Percentiles rank a stretch among this genome's conserved stretches.
phyloP scores from a whole-genome alignment of 2,329 filamentous ascomycete species.

The Fusarium sp. region DNA sequence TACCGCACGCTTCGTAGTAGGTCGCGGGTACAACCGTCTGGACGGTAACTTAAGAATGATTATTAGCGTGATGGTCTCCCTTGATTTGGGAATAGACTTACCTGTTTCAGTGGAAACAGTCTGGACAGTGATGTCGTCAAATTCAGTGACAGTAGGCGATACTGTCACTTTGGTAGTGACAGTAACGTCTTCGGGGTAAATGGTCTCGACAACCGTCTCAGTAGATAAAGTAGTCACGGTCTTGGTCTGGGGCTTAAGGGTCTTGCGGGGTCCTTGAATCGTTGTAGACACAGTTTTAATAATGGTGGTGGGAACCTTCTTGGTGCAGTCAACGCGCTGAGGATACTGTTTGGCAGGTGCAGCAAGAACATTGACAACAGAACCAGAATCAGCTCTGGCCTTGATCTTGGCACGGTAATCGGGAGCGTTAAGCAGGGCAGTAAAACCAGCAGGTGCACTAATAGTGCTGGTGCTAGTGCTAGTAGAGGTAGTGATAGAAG shows the following conservation, averaged over 20 bases:
- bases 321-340: neutral
- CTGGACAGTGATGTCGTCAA: neutral
- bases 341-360: neutral
- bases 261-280: neutral
- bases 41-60: neutral
- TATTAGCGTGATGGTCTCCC: neutral
- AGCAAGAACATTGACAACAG: neutral
- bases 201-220: neutral
- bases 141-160: neutral
- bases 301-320: neutral
- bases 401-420: neutral
- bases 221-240: neutral
- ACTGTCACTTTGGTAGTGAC: neutral
- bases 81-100: rapidly evolving
- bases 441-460: neutral
- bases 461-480: neutral
- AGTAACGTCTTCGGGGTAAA: neutral
- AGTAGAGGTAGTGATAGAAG: neutral
- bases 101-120: neutral
- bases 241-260: neutral
- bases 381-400: neutral
- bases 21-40: neutral
- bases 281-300: neutral
- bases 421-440: neutral
- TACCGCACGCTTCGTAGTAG: neutral